Conservation (phyloP, 139 green algal genomes). For the Chlamydomonas sp. region DNA sequence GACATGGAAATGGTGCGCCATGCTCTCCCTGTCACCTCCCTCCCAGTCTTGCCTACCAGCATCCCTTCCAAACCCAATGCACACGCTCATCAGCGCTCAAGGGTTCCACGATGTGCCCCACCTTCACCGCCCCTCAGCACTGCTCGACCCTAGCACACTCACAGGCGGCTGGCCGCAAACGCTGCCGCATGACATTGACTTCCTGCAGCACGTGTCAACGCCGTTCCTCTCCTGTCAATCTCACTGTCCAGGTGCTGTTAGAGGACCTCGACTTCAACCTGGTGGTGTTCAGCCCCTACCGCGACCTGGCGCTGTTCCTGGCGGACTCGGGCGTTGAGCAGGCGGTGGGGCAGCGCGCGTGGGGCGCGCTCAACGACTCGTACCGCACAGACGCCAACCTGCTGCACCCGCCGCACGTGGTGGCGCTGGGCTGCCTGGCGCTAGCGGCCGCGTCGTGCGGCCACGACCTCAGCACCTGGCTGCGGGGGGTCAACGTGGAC, state of each 20-base stretch:
- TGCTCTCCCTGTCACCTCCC: background rate
- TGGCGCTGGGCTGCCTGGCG: constrained; percentile 72
- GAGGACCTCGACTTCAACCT: constrained; percentile 79
- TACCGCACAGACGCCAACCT: constrained; percentile 69
- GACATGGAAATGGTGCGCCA: constrained; percentile 71
- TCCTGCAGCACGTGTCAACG: background rate
- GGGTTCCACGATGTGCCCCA: background rate
- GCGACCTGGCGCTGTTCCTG: constrained; percentile 48
- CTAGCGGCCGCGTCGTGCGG: constrained; percentile 55
- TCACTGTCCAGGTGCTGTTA: constrained; percentile 58
- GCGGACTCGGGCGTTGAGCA: constrained; percentile 44
- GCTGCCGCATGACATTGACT: background rate
- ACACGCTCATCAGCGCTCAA: background rate
- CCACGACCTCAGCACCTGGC: constrained; percentile 34
- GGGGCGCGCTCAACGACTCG: constrained; percentile 75
- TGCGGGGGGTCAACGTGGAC: constrained; percentile 31
- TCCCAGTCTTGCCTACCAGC: background rate
- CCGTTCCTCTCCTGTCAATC: background rate
- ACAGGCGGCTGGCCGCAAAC: constrained; percentile 18
- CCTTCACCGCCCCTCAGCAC: background rate
- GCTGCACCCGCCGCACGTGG: constrained; percentile 72
- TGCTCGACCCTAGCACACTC: background rate
- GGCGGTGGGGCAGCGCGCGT: constrained; percentile 49
- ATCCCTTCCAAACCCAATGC: background rate
- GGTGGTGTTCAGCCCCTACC: constrained; percentile 76